These are phyloP conservation scores for Boletus calvinii DNA, from an alignment of 1,284 basidiomycete species.

Conservation along the genomic window DNA sequence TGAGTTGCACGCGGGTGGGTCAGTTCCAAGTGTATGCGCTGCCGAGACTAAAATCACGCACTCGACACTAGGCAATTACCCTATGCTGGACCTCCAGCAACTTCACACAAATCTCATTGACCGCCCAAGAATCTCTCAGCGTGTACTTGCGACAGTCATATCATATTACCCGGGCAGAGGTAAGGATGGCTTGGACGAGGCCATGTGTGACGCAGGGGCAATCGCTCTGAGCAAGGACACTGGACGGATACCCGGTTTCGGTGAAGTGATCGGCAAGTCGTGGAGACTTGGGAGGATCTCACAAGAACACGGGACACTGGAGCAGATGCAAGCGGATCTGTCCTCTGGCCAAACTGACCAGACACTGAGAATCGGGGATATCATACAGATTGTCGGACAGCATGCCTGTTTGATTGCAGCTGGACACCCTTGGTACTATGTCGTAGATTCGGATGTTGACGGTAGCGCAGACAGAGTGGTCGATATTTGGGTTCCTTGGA, in stretches of 20 bases:
- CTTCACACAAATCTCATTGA: slow-evolving; percentile 69
- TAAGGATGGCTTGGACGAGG: slow-evolving; percentile 61
- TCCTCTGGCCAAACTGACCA: slow-evolving; percentile 27
- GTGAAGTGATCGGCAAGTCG: slow-evolving; percentile 64
- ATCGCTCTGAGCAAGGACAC: slow-evolving; percentile 85
- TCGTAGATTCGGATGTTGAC: slow-evolving; percentile 61
- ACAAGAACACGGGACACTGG: slow-evolving; percentile 81
- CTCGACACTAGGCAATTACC: slow-evolving; percentile 66
- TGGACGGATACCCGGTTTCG: slow-evolving; percentile 70
- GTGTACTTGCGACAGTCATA: slow-evolving; percentile 71
- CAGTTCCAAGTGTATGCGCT: not conserved
- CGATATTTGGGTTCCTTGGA: slow-evolving; percentile 90
- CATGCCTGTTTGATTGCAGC: slow-evolving; percentile 80
- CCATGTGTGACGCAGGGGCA: slow-evolving; percentile 79
- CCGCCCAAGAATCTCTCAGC: slow-evolving; percentile 58
- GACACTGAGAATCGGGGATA: slow-evolving; percentile 56
- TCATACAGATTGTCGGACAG: slow-evolving; percentile 68
- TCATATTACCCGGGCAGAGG: slow-evolving; percentile 75
- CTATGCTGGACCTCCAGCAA: slow-evolving; percentile 84
- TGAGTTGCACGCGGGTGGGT: slow-evolving; percentile 73
- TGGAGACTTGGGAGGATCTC: slow-evolving; percentile 76
- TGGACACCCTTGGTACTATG: slow-evolving; percentile 78
- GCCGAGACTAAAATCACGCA: slow-evolving; percentile 7
- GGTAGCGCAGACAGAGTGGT: slow-evolving; percentile 55
- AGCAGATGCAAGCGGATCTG: slow-evolving; percentile 34